Evolutionary conservation across 305 asterid genomes (phyloP), one percentile per base, ranked within the genome.

Genomic region (Solanum hybrid): DNA sequence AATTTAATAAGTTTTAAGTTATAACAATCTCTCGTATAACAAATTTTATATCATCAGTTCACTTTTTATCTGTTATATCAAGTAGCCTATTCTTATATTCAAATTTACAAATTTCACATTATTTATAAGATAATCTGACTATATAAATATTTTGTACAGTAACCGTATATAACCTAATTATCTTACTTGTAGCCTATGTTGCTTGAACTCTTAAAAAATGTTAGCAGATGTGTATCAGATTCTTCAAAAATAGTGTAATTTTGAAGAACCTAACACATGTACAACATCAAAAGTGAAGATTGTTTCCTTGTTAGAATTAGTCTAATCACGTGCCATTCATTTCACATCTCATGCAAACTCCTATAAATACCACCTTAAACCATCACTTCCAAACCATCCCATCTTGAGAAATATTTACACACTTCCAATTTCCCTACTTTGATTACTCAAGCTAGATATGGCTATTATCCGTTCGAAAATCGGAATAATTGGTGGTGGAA

Each of bases 401-500:
- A 89, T 76, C 76, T 80, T 87, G 29, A 51, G 32, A 86, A 10
- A 11, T 31, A 35, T 78, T 77, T 19, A 27, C 26, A 86, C 38
- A 40, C 56, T 36, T 42, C 15, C 60, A 81, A 66, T 3, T 75
- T 29, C 64, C 64, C 66, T 19, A n/a, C 6, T 69, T 24, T 77
- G 24, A 34, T 17, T 4, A 24, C 22, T 34, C 22, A 4, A 31
- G 78, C 80, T 85, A 31, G 82, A 5, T 71, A 26, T 95, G 96
- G 92, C 93, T 10, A 60, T 56, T 26, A 87, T 89, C 73, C 85
- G 31, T 56, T 93, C 93, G 22, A 92, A 90, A 88, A 92, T 97
- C 11, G 97, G 97, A 86, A 95, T 97, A 14, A 91, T 97, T 31
- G 99, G 99, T 2, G 95, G 93, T 10, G 99, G 99, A 90, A 93